These are phyloP conservation scores for Penicillium parvum DNA, from an alignment of 495 filamentous ascomycete genomes.

Conservation along the genomic window DNA sequence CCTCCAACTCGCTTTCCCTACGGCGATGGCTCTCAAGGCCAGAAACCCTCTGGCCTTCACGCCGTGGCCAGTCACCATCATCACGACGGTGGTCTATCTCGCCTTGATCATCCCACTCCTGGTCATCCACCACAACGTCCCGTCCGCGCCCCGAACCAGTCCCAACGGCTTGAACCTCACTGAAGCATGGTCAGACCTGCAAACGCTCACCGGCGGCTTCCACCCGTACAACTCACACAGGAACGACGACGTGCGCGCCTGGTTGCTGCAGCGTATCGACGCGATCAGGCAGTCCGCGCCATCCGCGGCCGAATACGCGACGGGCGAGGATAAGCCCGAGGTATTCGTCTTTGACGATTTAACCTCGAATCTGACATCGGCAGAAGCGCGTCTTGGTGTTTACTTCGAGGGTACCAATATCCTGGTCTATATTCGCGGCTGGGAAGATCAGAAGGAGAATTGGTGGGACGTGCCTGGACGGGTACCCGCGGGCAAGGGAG, in stretches of 20 bases:
- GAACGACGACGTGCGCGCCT: constrained; percentile 77
- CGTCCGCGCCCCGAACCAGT: constrained; percentile 57
- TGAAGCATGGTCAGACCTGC: constrained; percentile 83
- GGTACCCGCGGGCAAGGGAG: constrained; percentile 56
- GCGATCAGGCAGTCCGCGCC: constrained; percentile 59
- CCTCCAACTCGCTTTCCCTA: constrained; percentile 1
- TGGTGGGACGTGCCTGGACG: constrained; percentile 57
- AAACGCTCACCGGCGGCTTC: constrained; percentile 65
- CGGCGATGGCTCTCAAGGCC: constrained; percentile 33
- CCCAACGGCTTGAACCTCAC: constrained; percentile 66
- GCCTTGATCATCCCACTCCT: constrained; percentile 66
- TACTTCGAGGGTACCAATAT: constrained; percentile 95
- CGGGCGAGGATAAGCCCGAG: constrained; percentile 28
- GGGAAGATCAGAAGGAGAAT: constrained; percentile 58
- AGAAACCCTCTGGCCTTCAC: constrained; percentile 58
- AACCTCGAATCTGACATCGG: constrained; percentile 70
- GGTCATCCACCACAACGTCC: constrained; percentile 70
- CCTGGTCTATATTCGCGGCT: constrained; percentile 83
- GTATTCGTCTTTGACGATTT: constrained; percentile 75
- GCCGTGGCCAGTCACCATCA: constrained; percentile 66
- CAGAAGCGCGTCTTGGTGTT: constrained; percentile 34
- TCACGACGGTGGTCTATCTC: constrained; percentile 65
- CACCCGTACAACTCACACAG: constrained; percentile 83
- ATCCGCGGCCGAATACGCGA: constrained; percentile 6
- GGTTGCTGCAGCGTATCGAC: constrained; percentile 67